These are phyloP conservation scores for Psilocybe cyanescens DNA, from an alignment of 768 basidiomycete genomes.

Conservation along the genomic window DNA sequence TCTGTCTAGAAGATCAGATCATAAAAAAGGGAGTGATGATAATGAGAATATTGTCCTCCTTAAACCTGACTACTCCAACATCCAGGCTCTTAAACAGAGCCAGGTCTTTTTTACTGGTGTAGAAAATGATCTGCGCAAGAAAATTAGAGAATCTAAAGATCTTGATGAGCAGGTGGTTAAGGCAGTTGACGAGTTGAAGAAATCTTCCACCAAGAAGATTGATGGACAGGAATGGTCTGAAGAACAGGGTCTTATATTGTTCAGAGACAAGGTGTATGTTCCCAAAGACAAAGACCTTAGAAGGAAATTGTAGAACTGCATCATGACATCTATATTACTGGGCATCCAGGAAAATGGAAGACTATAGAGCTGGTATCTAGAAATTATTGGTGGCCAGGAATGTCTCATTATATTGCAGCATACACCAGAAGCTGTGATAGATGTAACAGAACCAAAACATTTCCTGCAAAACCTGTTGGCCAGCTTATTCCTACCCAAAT, in stretches of 20 bases:
- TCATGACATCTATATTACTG: slow-evolving; percentile 26
- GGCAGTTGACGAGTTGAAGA: neutral
- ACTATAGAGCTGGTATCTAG: slow-evolving; percentile 31
- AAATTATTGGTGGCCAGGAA: slow-evolving; percentile 29
- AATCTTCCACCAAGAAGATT: neutral
- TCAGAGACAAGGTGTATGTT: slow-evolving; percentile 32
- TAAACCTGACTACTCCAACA: slow-evolving; percentile 9
- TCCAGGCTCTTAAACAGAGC: slow-evolving; percentile 8
- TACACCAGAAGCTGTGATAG: slow-evolving; percentile 30
- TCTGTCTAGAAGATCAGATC: slow-evolving; percentile 26
- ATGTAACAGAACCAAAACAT: too few species aligned
- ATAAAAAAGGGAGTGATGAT: slow-evolving; percentile 3
- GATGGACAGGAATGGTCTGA: slow-evolving; percentile 2
- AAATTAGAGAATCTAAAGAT: neutral
- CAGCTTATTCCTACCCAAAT: too few species aligned
- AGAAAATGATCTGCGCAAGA: neutral
- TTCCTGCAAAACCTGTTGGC: too few species aligned
- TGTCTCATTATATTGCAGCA: slow-evolving; percentile 17
- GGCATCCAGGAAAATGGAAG: slow-evolving; percentile 37
- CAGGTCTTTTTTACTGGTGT: neutral
- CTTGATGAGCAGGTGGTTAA: slow-evolving; percentile 3
- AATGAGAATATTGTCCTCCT: slow-evolving; percentile 1
- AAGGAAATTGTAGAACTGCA: slow-evolving; percentile 6
- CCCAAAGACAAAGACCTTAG: slow-evolving; percentile 9
- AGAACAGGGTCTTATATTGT: slow-evolving; percentile 1